Evolutionary conservation across 768 basidiomycete genomes (phyloP).

Genomic region (Hygrophorus russula): DNA sequence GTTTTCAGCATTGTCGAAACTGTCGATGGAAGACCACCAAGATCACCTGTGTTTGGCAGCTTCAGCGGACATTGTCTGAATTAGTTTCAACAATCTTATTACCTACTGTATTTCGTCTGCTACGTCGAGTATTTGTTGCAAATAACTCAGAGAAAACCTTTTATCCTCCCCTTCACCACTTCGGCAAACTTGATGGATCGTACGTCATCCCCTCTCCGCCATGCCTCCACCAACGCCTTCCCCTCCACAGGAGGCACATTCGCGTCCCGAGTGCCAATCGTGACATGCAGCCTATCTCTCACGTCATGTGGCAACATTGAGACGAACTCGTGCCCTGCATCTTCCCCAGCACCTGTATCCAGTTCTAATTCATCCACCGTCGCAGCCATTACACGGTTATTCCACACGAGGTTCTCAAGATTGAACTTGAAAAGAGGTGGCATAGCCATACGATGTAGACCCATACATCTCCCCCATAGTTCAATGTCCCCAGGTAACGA

Average conservation of each 20-base stretch:
- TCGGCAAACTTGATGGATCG: constrained; percentile 9
- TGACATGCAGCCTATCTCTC: constrained; percentile 61
- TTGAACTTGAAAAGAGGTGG: constrained; percentile 51
- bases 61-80: too few relatives aligned
- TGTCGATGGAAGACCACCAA: too few relatives aligned
- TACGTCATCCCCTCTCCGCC: constrained; percentile 25
- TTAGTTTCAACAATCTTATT: too few relatives aligned
- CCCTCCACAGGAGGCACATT: constrained; percentile 59
- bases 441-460: constrained; percentile 21
- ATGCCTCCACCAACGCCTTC: constrained; percentile 46
- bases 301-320: constrained; percentile 33
- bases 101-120: too few relatives aligned
- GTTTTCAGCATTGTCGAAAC: too few relatives aligned
- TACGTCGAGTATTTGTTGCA: too few relatives aligned
- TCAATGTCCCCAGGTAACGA: constrained; percentile 17
- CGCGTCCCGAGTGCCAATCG: constrained; percentile 59
- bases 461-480: constrained; percentile 40
- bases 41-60: too few relatives aligned
- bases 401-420: constrained; percentile 59
- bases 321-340: constrained; percentile 32
- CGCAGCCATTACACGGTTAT: constrained; percentile 71
- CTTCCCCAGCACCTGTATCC: constrained; percentile 15
- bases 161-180: constrained; percentile 10
- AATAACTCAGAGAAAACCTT: not conserved
- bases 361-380: constrained; percentile 51